Conservation (phyloP, 108 stramenopile species). For the Conticribra guillardii region DNA sequence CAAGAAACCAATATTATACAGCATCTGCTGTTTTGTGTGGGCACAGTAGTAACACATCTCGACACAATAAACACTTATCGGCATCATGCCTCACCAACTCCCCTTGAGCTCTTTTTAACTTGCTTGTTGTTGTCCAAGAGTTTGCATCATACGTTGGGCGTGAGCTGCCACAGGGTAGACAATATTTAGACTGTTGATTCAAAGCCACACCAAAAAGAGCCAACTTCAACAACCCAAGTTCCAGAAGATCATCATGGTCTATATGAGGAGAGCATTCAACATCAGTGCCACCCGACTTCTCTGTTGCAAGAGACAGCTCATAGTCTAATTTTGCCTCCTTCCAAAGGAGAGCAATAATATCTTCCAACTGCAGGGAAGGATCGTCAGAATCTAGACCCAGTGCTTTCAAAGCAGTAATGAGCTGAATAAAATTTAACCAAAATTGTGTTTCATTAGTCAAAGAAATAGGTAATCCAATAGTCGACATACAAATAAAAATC, state of each 20-base stretch:
- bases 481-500: too few relatives aligned
- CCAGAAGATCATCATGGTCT: slow-evolving; percentile 54
- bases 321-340: slow-evolving; percentile 33
- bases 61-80: slow-evolving; percentile 63
- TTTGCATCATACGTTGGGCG: slow-evolving; percentile 19
- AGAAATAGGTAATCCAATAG: not conserved
- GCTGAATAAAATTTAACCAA: slow-evolving; percentile 6
- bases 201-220: slow-evolving; percentile 72
- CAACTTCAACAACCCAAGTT: slow-evolving; percentile 79
- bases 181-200: slow-evolving; percentile 65
- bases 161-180: slow-evolving; percentile 67
- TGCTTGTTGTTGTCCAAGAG: slow-evolving; percentile 30
- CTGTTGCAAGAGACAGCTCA: slow-evolving; percentile 7
- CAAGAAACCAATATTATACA: not conserved
- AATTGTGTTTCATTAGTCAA: not conserved
- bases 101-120: slow-evolving; percentile 60
- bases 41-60: slow-evolving; percentile 5
- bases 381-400: slow-evolving; percentile 14
- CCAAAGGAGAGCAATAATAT: slow-evolving; percentile 43
- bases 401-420: slow-evolving; percentile 30
- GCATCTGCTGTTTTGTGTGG: slow-evolving; percentile 1
- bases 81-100: slow-evolving; percentile 82
- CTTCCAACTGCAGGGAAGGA: slow-evolving; percentile 19
- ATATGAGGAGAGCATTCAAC: slow-evolving; percentile 34
- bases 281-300: slow-evolving; percentile 23